Percentiles rank a stretch among this genome's conserved stretches.
These are phyloP conservation scores for Diophrys sp. DNA, from an alignment of 73 alveolate genomes.

Conservation along the genomic window DNA sequence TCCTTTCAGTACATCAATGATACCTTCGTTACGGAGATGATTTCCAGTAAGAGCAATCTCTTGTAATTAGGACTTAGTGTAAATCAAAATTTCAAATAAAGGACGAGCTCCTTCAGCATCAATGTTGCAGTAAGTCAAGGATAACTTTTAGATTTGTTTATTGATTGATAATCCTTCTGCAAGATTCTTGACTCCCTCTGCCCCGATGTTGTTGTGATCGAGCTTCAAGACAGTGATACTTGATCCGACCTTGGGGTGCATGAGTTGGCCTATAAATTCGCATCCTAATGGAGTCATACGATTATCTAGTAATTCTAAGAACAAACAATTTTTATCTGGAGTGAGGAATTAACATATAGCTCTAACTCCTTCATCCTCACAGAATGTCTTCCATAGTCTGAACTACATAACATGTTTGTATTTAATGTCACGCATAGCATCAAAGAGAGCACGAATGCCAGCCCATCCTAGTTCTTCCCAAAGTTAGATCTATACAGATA, in stretches of 20 bases:
- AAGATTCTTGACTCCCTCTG: constrained; percentile 51
- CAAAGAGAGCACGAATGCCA: constrained; percentile 64
- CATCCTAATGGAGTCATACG: constrained; percentile 62
- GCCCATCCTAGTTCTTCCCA: constrained; percentile 76
- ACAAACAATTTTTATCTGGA: constrained; percentile 21
- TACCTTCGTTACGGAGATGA: constrained; percentile 71
- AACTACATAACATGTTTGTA: constrained; percentile 55
- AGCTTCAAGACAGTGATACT: constrained; percentile 42
- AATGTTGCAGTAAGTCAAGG: constrained; percentile 67
- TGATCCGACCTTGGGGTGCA: constrained; percentile 42
- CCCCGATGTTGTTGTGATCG: constrained; percentile 73
- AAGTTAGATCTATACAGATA: constrained; percentile 31
- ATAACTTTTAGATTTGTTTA: constrained; percentile 30
- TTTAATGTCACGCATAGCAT: constrained; percentile 51
- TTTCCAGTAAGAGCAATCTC: constrained; percentile 64
- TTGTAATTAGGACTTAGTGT: constrained; percentile 34
- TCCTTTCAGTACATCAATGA: constrained; percentile 53
- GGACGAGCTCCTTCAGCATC: constrained; percentile 61
- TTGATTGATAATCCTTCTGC: constrained; percentile 60
- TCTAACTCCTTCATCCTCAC: constrained; percentile 78
- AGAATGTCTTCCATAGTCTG: constrained; percentile 69
- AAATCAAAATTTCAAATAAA: constrained; percentile 61
- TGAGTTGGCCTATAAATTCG: constrained; percentile 53
- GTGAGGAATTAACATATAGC: constrained; percentile 43
- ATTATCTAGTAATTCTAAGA: constrained; percentile 59